Evolutionary conservation across 2,329 filamentous ascomycete species (phyloP), one percentile per base, ranked within the genome.

Genomic region (Emergomyces pasteurianus): DNA sequence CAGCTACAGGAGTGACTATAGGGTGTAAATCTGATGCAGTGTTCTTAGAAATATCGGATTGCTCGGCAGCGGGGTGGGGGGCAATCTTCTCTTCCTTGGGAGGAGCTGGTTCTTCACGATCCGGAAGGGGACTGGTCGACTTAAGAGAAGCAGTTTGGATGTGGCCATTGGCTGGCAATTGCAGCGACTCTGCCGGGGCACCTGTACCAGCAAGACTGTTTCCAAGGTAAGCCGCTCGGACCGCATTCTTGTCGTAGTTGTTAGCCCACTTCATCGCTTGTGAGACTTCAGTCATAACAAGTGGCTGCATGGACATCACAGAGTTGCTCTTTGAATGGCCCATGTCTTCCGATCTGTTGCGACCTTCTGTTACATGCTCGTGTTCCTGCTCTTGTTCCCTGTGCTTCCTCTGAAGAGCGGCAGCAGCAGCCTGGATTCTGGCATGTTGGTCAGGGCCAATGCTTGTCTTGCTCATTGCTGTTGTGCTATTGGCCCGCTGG

Each of bases 191-290:
- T 47, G 77, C 74, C 1, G 77, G 79, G 23, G 77, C 64, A 14
- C 89, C 89, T 62, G 84, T 88, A 26, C 92, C 91, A 49, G 88
- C 86, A 65, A 81, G 84, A 55, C 77, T 78, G 70, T 95, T 86
- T 53, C 85, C 83, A 58, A 97, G 80, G 73, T 97, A 97, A n/a
- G 89, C 86, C 65, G 90, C 86, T 59, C 91, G 86, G 64, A 95
- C 87, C 8, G 87, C 81, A 68, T 94, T 86, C 75, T 94, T 95
- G 75, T 97, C 94, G 71, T 96, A 97, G 68, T 91, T 91, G 73
- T 82, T 92, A 38, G 92, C 90, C 94, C 94, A 99, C 74, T 96
- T 95, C 86, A 99, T 87, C 0, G 94, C 94, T 28, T 91, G 89
- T 9, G 89, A 94, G 21, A 92, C 92, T 72, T 96, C 94, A 59